Evolutionary conservation across 2,329 filamentous ascomycete species (phyloP).

Genomic region (Aureobasidium sp.): DNA sequence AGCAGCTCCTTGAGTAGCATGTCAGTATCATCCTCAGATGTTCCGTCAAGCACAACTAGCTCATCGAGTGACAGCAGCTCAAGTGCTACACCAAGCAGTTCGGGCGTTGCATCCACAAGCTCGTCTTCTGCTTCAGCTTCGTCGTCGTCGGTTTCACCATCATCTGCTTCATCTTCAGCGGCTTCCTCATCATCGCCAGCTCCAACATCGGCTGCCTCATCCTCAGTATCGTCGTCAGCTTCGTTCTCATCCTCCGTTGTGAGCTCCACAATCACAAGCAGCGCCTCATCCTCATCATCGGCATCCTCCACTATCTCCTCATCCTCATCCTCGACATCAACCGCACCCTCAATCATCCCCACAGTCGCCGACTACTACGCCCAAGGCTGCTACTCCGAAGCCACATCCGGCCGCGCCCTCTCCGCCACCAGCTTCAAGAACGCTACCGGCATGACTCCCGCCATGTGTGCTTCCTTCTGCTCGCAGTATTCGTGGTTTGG

Average conservation of each 20-base stretch:
- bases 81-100: no score
- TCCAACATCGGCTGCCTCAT: not conserved
- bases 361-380: constrained; percentile 27
- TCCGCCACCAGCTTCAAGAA: constrained; percentile 14
- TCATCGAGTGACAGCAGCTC: no score
- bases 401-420: constrained; percentile 20
- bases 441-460: constrained; percentile 20
- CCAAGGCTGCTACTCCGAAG: constrained; percentile 25
- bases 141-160: not conserved
- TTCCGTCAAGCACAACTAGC: no score
- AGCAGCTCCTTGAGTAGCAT: no score
- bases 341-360: constrained; percentile 27
- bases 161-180: not conserved
- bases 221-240: not conserved
- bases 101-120: not conserved
- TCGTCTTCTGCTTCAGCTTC: no score
- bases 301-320: not conserved
- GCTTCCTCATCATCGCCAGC: no score
- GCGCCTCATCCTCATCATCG: not conserved
- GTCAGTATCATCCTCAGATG: no score
- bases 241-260: no score
- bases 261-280: not conserved
- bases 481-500: constrained; percentile 23
- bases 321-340: constrained; percentile 17
- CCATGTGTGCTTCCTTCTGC: constrained; percentile 20